phyloP scores from a whole-genome alignment of 257 asterid species.

The Solanum sitiens region DNA sequence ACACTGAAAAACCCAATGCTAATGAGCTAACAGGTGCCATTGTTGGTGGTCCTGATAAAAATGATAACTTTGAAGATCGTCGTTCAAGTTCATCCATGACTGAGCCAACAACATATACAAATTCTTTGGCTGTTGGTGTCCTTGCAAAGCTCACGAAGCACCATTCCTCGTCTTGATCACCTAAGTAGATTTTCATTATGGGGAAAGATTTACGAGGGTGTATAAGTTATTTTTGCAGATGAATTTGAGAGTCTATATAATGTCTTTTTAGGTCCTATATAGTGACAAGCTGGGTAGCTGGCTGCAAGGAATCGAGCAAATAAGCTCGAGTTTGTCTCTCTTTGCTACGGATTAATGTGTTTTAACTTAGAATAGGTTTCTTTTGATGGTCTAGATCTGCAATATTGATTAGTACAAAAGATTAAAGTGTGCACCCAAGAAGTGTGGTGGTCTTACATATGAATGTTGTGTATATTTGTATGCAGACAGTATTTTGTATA shows the following conservation, averaged over 20 bases:
- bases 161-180: slow-evolving; percentile 28
- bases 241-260: neutral
- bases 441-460: neutral
- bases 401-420: neutral
- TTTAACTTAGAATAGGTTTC: neutral
- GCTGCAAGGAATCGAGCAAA: neutral
- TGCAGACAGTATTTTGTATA: neutral
- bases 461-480: neutral
- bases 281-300: neutral
- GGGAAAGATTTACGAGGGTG: neutral
- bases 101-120: slow-evolving; percentile 68
- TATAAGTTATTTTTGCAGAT: neutral
- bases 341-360: neutral
- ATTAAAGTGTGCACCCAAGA: neutral
- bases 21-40: slow-evolving; percentile 88
- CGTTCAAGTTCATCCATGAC: slow-evolving; percentile 54
- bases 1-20: slow-evolving; percentile 30
- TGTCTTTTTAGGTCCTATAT: neutral
- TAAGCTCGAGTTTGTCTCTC: neutral
- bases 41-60: slow-evolving; percentile 66
- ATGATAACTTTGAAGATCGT: slow-evolving; percentile 43
- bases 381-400: neutral
- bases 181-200: neutral
- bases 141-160: slow-evolving; percentile 59
- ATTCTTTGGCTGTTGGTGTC: slow-evolving; percentile 63